Evolutionary conservation across 75 land plant genomes (phyloP).

Genomic region (Sequoiadendron giganteum): DNA sequence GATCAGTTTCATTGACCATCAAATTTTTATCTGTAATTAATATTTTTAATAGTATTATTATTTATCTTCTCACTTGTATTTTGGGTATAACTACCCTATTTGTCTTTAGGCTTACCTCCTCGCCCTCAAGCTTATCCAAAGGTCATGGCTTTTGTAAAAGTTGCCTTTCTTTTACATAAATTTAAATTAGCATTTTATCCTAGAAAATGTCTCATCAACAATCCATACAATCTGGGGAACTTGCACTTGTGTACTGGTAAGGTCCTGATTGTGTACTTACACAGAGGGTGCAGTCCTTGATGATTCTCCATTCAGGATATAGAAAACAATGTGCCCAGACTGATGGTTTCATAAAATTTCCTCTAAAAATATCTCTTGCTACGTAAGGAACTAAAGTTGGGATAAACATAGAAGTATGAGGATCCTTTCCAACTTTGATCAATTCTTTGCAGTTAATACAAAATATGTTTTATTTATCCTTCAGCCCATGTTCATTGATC

Average conservation of each 20-base stretch:
- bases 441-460: neutral
- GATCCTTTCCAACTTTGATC: neutral
- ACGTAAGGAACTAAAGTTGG: neutral
- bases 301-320: neutral
- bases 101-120: too few relatives aligned
- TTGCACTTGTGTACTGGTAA: neutral
- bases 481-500: neutral
- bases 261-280: neutral
- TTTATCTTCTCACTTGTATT: too few relatives aligned
- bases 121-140: too few relatives aligned
- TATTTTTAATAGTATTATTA: too few relatives aligned
- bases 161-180: too few relatives aligned
- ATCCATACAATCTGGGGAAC: neutral
- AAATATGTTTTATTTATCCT: neutral
- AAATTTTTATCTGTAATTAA: too few relatives aligned
- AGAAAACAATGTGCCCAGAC: neutral
- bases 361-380: neutral
- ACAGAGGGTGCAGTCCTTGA: neutral
- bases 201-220: neutral
- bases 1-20: neutral
- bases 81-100: too few relatives aligned
- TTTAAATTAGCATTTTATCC: too few relatives aligned
- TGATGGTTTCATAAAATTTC: neutral
- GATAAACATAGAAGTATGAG: neutral
- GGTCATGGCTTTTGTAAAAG: too few relatives aligned